These are phyloP conservation scores for Boletus nobilissimus DNA, from an alignment of 1,284 basidiomycete species.

Conservation along the genomic window DNA sequence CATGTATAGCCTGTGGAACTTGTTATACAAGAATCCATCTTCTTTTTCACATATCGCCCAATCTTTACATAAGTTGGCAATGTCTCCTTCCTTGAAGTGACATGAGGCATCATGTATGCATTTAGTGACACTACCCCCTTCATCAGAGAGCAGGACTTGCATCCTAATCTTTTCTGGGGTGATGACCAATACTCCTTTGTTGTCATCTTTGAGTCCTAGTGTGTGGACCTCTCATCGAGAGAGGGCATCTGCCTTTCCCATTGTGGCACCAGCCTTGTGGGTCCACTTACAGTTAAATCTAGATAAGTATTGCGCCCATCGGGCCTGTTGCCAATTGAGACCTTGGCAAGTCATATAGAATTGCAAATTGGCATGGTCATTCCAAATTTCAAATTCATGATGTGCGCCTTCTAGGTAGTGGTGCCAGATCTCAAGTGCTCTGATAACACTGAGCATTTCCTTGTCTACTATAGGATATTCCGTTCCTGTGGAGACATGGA, in stretches of 20 bases:
- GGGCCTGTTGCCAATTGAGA: neutral
- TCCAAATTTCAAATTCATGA: neutral
- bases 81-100: no score
- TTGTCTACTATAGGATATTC: neutral
- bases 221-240: neutral
- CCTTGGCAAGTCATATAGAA: neutral
- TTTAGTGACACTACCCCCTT: neutral
- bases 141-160: neutral
- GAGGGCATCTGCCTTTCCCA: neutral
- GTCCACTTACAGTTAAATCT: neutral
- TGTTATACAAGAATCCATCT: no score
- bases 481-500: neutral
- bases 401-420: neutral
- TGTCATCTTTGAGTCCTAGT: neutral
- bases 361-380: neutral
- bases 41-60: no score
- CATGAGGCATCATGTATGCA: neutral
- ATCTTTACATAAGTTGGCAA: no score
- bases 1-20: no score
- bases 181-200: neutral
- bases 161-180: no score
- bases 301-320: neutral
- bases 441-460: neutral
- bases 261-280: neutral
- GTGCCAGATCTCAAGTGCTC: neutral